A percentile compares a stretch with the other conserved stretches of the same genome.
Evolutionary conservation across 2,329 filamentous ascomycete species (phyloP).

Genomic region (Penicillium expansum): DNA sequence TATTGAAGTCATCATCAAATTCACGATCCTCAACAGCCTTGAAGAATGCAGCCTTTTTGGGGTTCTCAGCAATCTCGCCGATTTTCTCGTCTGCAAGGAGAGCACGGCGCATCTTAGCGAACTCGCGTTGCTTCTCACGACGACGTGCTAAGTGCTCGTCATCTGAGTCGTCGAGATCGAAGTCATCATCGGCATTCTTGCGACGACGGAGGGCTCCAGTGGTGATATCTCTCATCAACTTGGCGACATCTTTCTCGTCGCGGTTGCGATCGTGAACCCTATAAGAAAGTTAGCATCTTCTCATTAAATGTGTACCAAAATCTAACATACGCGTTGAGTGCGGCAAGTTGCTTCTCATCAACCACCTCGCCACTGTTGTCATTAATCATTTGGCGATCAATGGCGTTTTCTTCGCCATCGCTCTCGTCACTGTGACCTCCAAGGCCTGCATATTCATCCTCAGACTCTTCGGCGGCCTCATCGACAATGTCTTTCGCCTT

Average conservation of each 20-base stretch:
- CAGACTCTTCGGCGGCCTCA: constrained; percentile 93
- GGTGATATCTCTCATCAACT: constrained; percentile 89
- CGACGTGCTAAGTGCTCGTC: constrained; percentile 72
- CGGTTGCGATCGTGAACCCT: constrained; percentile 75
- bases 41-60: constrained; percentile 86
- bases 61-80: constrained; percentile 83
- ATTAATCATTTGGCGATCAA: constrained; percentile 85
- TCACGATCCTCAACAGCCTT: constrained; percentile 82
- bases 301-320: constrained; percentile 2
- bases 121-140: constrained; percentile 80
- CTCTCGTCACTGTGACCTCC: constrained; percentile 89
- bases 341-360: constrained; percentile 78
- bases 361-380: constrained; percentile 74
- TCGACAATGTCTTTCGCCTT: constrained; percentile 83
- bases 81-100: constrained; percentile 85
- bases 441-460: constrained; percentile 94
- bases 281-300: constrained; percentile 22
- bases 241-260: constrained; percentile 85
- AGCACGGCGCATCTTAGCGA: constrained; percentile 86
- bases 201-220: constrained; percentile 84
- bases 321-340: constrained; percentile 76
- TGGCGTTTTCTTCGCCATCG: constrained; percentile 69
- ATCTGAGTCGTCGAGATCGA: constrained; percentile 86
- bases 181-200: constrained; percentile 67
- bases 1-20: constrained; percentile 67